These are phyloP conservation scores for Phytophthora syringae DNA, from an alignment of 352 stramenopile species.

Conservation along the genomic window DNA sequence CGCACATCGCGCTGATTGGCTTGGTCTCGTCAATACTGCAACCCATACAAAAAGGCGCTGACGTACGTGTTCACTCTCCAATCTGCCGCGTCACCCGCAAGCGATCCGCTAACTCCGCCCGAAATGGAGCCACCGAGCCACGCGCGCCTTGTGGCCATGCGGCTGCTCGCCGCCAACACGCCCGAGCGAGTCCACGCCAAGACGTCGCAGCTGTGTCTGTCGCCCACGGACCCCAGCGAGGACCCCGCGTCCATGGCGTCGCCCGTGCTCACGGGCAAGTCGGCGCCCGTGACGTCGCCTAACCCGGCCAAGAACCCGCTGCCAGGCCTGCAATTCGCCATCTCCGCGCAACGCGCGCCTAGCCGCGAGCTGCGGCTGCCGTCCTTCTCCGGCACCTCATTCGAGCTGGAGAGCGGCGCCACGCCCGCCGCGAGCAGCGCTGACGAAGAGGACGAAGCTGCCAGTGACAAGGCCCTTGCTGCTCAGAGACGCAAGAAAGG, in stretches of 20 bases:
- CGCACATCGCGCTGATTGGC: constrained; percentile 38
- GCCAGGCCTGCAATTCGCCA: constrained; percentile 69
- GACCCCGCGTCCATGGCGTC: constrained; percentile 29
- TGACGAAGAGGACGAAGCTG: constrained; percentile 31
- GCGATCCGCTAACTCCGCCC: too few species aligned
- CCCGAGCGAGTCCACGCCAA: constrained; percentile 25
- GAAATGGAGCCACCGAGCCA: constrained; percentile 36
- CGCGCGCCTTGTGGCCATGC: constrained; percentile 38
- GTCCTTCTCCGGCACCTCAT: constrained; percentile 51
- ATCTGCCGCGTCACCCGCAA: constrained; percentile 31
- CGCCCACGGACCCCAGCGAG: constrained; percentile 38
- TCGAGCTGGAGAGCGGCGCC: constrained; percentile 37
- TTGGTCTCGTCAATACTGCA: constrained; percentile 37
- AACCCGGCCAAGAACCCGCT: constrained; percentile 61
- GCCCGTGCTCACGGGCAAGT: constrained; percentile 47
- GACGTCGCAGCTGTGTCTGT: constrained; percentile 31
- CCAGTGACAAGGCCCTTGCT: constrained; percentile 5
- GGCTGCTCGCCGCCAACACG: constrained; percentile 27
- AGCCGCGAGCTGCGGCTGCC: constrained; percentile 64
- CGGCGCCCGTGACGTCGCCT: constrained; percentile 46
- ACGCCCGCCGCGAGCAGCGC: constrained; percentile 29
- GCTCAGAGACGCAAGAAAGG: constrained; percentile 75
- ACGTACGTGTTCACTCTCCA: constrained; percentile 27
- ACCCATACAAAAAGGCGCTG: constrained; percentile 28
- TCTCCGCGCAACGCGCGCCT: constrained; percentile 58